phyloP scores from a whole-genome alignment of 164 flowering plant species.

The Sedum album region DNA sequence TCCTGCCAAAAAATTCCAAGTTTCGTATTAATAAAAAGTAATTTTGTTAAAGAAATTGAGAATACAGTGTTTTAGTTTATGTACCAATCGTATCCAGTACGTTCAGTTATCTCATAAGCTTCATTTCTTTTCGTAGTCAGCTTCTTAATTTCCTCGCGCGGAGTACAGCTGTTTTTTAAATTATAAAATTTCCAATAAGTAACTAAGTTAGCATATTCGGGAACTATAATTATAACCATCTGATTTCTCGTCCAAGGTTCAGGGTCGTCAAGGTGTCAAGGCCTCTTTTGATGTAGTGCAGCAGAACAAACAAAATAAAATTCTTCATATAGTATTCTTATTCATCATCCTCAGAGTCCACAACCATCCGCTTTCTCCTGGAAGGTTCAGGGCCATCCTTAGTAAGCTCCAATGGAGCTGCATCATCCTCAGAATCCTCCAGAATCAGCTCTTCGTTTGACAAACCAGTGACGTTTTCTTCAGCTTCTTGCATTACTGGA shows the following conservation, averaged over 20 bases:
- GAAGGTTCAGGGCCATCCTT: neutral
- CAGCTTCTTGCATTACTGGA: neutral
- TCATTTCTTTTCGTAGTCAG: conserved; percentile 36
- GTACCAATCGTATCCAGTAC: conserved; percentile 62
- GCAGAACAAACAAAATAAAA: neutral
- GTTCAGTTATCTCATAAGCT: conserved; percentile 34
- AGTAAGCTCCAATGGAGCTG: neutral
- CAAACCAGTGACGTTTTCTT: neutral
- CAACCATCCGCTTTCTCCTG: conserved; percentile 1
- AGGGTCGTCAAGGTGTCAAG: neutral
- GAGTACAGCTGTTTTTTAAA: conserved; percentile 32
- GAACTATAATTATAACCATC: no score
- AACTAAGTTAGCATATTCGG: no score
- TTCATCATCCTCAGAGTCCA: conserved; percentile 1
- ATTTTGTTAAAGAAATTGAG: no score
- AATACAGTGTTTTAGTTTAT: neutral
- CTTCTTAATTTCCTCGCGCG: conserved; percentile 33
- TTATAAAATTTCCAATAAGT: neutral
- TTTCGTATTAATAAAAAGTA: neutral
- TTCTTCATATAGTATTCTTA: neutral
- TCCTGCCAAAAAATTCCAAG: conserved; percentile 29
- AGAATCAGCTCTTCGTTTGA: neutral
- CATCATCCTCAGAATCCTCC: conserved; percentile 5
- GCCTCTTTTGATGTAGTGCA: neutral
- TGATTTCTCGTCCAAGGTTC: no score